Evolutionary conservation across 176 grass and related monocot species (phyloP).

Genomic region (Aegilops speltoides): DNA sequence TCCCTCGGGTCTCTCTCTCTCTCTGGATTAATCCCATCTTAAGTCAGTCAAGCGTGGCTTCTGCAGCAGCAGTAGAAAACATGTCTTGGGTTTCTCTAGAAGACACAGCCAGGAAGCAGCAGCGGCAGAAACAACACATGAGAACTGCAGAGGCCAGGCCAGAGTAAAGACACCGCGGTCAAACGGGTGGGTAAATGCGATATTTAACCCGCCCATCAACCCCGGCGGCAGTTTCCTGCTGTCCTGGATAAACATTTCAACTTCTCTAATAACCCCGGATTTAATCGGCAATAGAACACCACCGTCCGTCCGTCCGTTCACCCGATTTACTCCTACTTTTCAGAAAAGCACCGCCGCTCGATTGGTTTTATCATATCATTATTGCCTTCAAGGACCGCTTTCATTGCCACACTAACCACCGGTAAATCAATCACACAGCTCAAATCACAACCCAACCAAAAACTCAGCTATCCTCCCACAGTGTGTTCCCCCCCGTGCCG

Average conservation of each 20-base stretch:
- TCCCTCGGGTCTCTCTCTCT: neutral
- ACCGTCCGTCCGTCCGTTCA: no score
- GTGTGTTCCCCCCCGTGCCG: no score
- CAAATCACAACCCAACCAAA: neutral
- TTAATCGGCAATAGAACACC: neutral
- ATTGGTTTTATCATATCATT: neutral
- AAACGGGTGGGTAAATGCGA: neutral
- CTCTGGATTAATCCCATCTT: neutral
- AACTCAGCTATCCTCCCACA: neutral
- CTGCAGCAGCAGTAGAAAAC: neutral
- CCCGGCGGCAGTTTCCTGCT: neutral
- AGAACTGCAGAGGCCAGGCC: neutral
- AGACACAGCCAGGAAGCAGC: neutral
- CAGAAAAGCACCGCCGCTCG: neutral
- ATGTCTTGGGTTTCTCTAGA: neutral
- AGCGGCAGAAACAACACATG: neutral
- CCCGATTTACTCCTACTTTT: neutral
- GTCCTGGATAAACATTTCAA: slow-evolving; percentile 17
- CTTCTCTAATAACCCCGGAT: neutral
- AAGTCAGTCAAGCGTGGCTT: neutral
- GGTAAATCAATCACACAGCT: neutral
- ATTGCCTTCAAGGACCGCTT: neutral
- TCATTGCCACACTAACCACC: neutral
- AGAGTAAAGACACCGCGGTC: neutral
- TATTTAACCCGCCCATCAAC: neutral